A percentile compares a stretch with the other conserved stretches of the same genome.
Evolutionary conservation across 305 asterid species (phyloP).

Genomic region (Salvia sclarea): DNA sequence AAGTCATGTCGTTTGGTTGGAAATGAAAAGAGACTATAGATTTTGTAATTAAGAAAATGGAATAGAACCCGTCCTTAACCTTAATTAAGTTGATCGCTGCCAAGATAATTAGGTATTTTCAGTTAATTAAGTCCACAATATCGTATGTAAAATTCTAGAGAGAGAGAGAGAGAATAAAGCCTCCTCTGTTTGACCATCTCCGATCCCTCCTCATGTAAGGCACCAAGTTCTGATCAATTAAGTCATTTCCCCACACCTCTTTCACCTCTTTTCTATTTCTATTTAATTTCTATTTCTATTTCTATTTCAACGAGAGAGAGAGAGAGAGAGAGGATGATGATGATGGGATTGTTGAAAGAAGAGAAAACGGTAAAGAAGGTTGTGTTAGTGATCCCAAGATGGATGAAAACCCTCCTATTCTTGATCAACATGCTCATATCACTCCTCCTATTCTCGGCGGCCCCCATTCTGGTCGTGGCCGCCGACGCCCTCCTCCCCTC

Average conservation of each 20-base stretch:
- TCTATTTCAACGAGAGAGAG: not conserved
- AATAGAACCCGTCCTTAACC: not conserved
- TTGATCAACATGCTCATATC: slow-evolving; percentile 64
- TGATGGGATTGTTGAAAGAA: not conserved
- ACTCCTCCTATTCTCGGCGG: slow-evolving; percentile 61
- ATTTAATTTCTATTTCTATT: too few species aligned
- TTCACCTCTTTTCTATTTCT: not conserved
- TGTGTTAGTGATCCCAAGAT: slow-evolving; percentile 43
- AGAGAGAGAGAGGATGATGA: not conserved
- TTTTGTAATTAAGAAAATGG: too few species aligned
- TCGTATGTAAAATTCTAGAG: not conserved
- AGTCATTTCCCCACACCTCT: not conserved
- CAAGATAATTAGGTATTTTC: slow-evolving; percentile 9
- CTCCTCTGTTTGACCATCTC: slow-evolving; percentile 9
- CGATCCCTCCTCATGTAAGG: not conserved
- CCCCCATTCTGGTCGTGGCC: slow-evolving; percentile 65
- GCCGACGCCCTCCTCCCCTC: slow-evolving; percentile 86
- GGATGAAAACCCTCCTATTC: slow-evolving; percentile 70
- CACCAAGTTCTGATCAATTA: not conserved
- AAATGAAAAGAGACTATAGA: too few species aligned
- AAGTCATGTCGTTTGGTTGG: too few species aligned
- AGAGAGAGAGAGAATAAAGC: not conserved
- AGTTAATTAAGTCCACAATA: slow-evolving; percentile 8
- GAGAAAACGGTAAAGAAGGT: not conserved
- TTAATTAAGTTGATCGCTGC: not conserved